Conservation (phyloP, 495 filamentous ascomycete species). For the Tuber indicum region DNA sequence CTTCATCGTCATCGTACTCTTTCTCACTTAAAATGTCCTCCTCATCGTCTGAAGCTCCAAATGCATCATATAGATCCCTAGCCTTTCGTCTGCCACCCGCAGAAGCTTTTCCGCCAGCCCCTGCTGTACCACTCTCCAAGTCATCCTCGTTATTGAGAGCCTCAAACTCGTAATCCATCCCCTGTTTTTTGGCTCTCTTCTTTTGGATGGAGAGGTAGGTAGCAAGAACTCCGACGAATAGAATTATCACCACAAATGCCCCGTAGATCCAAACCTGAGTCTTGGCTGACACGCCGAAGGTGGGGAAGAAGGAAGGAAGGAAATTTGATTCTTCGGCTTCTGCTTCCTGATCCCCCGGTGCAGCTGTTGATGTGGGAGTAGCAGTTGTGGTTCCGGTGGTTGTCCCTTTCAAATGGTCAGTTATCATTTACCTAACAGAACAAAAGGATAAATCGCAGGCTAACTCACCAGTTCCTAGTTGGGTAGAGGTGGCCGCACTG, state of each 20-base stretch:
- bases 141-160: slow-evolving; percentile 79
- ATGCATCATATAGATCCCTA: slow-evolving; percentile 88
- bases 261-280: slow-evolving; percentile 96
- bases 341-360: neutral
- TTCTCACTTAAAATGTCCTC: slow-evolving; percentile 62
- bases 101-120: slow-evolving; percentile 15
- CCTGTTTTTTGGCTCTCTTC: slow-evolving; percentile 63
- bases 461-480: slow-evolving; percentile 20
- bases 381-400: neutral
- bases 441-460: neutral
- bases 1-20: slow-evolving; percentile 42
- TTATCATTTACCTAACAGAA: neutral
- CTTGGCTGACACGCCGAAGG: slow-evolving; percentile 83
- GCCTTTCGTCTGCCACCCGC: slow-evolving; percentile 53
- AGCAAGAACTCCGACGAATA: slow-evolving; percentile 74
- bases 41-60: slow-evolving; percentile 63
- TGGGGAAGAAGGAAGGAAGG: slow-evolving; percentile 84
- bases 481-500: slow-evolving; percentile 7
- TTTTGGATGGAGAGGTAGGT: slow-evolving; percentile 73
- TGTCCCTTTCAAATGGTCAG: neutral
- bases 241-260: slow-evolving; percentile 68
- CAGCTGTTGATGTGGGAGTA: neutral
- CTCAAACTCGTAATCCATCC: slow-evolving; percentile 92
- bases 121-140: slow-evolving; percentile 48
- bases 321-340: slow-evolving; percentile 50